phyloP scores from a whole-genome alignment of 257 asterid genomes.

The Gentiana macrophylla region DNA sequence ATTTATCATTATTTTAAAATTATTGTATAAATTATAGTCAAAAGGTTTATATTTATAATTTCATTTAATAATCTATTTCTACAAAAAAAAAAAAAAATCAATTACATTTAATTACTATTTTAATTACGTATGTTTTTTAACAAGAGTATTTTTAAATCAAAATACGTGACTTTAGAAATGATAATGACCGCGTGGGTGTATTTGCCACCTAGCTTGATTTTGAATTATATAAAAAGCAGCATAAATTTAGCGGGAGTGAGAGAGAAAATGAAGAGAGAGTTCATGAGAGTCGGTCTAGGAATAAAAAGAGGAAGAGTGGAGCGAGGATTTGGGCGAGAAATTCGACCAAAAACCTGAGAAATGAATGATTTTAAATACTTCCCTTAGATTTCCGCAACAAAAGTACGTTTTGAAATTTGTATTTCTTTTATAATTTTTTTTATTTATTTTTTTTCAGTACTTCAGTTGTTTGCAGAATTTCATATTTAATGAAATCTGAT shows the following conservation, averaged over 20 bases:
- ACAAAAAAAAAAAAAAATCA: too few relatives aligned
- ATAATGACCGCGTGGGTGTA: neutral
- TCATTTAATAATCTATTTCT: too few relatives aligned
- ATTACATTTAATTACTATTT: neutral
- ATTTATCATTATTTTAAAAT: too few relatives aligned
- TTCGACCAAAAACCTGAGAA: constrained; percentile 27
- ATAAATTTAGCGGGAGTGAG: constrained; percentile 1
- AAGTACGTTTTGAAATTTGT: constrained; percentile 16
- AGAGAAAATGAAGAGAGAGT: constrained; percentile 9
- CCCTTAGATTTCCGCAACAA: constrained; percentile 46
- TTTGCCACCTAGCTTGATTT: neutral
- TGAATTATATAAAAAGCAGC: constrained; percentile 4
- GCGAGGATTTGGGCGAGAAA: constrained; percentile 32
- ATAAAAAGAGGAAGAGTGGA: constrained; percentile 18
- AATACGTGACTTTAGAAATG: neutral
- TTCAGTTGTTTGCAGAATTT: neutral
- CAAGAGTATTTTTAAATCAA: neutral
- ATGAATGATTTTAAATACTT: constrained; percentile 32
- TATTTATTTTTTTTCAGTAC: constrained; percentile 5
- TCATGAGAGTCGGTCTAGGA: constrained; percentile 31
- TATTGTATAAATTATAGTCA: too few relatives aligned
- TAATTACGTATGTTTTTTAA: too few relatives aligned
- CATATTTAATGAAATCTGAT: constrained; percentile 33
- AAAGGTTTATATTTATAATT: too few relatives aligned
- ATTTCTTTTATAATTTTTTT: neutral